These are phyloP conservation scores for Aspergillus asperescens DNA, from an alignment of 495 filamentous ascomycete species.

Conservation along the genomic window DNA sequence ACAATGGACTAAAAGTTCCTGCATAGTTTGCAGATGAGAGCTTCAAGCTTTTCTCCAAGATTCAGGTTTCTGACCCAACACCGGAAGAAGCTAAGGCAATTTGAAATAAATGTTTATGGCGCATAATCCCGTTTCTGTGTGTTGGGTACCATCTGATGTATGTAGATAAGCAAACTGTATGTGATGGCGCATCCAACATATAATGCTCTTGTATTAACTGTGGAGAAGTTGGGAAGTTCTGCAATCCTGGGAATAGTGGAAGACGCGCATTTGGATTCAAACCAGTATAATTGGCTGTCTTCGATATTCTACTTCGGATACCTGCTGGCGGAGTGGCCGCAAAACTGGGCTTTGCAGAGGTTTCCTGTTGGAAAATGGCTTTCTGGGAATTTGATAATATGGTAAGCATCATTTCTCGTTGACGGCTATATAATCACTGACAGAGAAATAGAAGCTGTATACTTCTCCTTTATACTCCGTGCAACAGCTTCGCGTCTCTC, in stretches of 20 bases:
- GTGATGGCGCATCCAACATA: not conserved
- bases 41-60: slow-evolving; percentile 39
- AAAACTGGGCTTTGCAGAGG: slow-evolving; percentile 38
- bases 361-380: slow-evolving; percentile 40
- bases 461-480: slow-evolving; percentile 33
- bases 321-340: slow-evolving; percentile 37
- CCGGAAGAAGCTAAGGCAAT: slow-evolving; percentile 31
- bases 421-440: not conserved
- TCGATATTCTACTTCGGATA: slow-evolving; percentile 51
- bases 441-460: slow-evolving; percentile 29
- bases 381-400: slow-evolving; percentile 33
- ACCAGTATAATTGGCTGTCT: slow-evolving; percentile 43
- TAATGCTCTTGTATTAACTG: not conserved
- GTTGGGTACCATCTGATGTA: slow-evolving; percentile 45
- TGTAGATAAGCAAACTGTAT: slow-evolving; percentile 43
- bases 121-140: slow-evolving; percentile 40
- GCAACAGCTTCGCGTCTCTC: slow-evolving; percentile 34
- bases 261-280: slow-evolving; percentile 34
- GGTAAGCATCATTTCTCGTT: slow-evolving; percentile 12
- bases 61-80: slow-evolving; percentile 33
- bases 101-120: slow-evolving; percentile 36
- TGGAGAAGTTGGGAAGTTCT: slow-evolving; percentile 34
- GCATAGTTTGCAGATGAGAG: slow-evolving; percentile 39
- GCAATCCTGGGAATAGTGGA: slow-evolving; percentile 50
- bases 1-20: slow-evolving; percentile 26